phyloP scores from a whole-genome alignment of 768 basidiomycete genomes.

The Suillus alpinus region DNA sequence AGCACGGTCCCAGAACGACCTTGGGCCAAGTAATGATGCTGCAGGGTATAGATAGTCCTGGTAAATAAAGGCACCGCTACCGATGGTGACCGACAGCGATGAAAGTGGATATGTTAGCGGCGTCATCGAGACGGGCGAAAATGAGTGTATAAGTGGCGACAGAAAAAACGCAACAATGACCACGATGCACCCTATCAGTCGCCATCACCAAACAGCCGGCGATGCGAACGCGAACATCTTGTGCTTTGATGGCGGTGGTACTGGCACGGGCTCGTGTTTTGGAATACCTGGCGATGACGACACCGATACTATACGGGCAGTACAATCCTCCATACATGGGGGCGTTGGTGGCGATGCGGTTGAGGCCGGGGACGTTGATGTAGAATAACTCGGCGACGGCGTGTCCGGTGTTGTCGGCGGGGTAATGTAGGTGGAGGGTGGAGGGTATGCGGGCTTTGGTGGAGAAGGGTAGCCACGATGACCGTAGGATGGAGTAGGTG shows the following conservation, averaged over 20 bases:
- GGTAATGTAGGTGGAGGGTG: slow-evolving; percentile 20
- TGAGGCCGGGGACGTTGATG: slow-evolving; percentile 56
- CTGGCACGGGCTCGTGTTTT: slow-evolving; percentile 19
- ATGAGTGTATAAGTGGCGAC: slow-evolving; percentile 15
- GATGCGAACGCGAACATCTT: slow-evolving; percentile 67
- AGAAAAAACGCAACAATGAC: slow-evolving; percentile 19
- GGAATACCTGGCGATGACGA: slow-evolving; percentile 35
- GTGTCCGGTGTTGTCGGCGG: slow-evolving; percentile 48
- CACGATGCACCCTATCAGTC: slow-evolving; percentile 22
- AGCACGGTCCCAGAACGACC: not conserved
- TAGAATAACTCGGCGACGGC: slow-evolving; percentile 50
- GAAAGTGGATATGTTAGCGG: slow-evolving; percentile 22
- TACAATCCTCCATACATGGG: slow-evolving; percentile 47
- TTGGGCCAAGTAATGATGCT: slow-evolving; percentile 7
- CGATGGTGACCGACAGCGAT: slow-evolving; percentile 4
- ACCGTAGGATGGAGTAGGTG: slow-evolving; percentile 27
- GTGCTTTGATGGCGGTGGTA: slow-evolving; percentile 40
- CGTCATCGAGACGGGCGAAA: slow-evolving; percentile 30
- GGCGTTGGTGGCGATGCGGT: slow-evolving; percentile 64
- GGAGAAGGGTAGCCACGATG: slow-evolving; percentile 31
- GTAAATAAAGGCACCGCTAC: slow-evolving; percentile 26
- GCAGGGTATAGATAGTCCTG: slow-evolving; percentile 32
- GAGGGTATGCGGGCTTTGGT: slow-evolving; percentile 21
- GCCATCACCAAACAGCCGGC: slow-evolving; percentile 70
- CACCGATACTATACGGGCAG: slow-evolving; percentile 44